Evolutionary conservation across 108 stramenopile species (phyloP), one percentile per base, ranked within the genome.

Genomic region (Stephanodiscus minutulus): DNA sequence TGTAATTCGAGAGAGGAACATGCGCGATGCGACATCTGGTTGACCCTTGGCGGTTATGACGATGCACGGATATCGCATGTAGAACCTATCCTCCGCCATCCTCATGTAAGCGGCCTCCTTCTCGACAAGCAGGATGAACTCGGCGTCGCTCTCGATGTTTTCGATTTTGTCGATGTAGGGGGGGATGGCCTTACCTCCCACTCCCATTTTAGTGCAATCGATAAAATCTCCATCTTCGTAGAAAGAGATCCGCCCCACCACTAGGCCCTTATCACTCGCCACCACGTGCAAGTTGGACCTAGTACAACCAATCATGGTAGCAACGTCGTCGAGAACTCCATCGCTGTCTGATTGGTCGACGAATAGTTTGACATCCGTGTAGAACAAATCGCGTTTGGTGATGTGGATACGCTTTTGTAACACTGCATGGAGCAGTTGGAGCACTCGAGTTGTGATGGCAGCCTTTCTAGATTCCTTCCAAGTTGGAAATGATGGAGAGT

Each of bases 21-120:
- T 81, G n/a, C 72, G 85, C 11, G 88, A 89, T 22, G 94, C 94
- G 11, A 96, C 95, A 85, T 96, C 95, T 25, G 98, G 98, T 81
- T 98, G 98, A 22, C 98, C 98, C 83, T 97, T 97, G 58, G 96
- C 98, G 18, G 98, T 98, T 66, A 98, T 97, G 46, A 98, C 90
- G 61, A 98, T 98, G 76, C 98, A 98, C 10, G 97, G 96, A 82
- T 97, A 97, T 61, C 85, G 88, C 79, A 97, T 82, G 72, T 98
- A 98, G 72, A 98, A 98, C 20, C 97, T 85, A 84, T 97, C 97
- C 75, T 97, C 93, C 87, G 98, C 97, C 85, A 98, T 86, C 28
- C 98, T 90, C 96, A 98, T 97, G 77, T 98, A 98, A 5, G 96
- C 98, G 68, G 98, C 98, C 68, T 98, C 98, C 78, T 98, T 98